These are phyloP conservation scores for Aspergillus eucalypticola DNA, from an alignment of 2,329 filamentous ascomycete species.

Conservation along the genomic window DNA sequence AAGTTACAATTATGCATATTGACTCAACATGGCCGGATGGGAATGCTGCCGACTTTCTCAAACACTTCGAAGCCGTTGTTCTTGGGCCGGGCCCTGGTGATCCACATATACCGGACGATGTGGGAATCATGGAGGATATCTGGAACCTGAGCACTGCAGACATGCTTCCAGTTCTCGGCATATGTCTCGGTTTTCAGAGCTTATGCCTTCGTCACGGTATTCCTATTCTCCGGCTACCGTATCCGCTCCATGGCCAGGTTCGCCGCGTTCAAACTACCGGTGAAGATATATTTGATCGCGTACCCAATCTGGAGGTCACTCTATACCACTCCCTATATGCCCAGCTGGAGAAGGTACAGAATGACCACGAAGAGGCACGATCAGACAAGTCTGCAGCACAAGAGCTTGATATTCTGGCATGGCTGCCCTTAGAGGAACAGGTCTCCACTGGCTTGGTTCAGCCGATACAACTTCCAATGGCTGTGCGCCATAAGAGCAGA, in stretches of 20 bases:
- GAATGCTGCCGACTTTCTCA: conserved; percentile 52
- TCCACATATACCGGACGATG: conserved; percentile 69
- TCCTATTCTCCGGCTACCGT: conserved; percentile 63
- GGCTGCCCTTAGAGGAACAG: conserved; percentile 53
- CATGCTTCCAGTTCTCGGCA: conserved; percentile 76
- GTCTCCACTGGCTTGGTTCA: conserved; percentile 29
- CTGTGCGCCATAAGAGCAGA: conserved; percentile 63
- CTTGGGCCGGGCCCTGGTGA: conserved; percentile 89
- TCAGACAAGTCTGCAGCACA: conserved; percentile 2
- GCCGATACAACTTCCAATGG: conserved; percentile 69
- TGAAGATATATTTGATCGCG: conserved; percentile 65
- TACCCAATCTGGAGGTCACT: conserved; percentile 66
- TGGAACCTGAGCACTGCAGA: conserved; percentile 66
- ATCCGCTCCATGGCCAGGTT: conserved; percentile 81
- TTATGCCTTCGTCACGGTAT: conserved; percentile 70
- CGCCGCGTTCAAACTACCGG: conserved; percentile 62
- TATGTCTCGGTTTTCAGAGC: conserved; percentile 88
- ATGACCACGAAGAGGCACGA: conserved; percentile 21
- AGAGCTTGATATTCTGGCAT: conserved; percentile 60
- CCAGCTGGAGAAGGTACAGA: conserved; percentile 31
- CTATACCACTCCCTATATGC: conserved; percentile 70
- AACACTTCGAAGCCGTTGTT: conserved; percentile 77
- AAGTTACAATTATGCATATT: conserved; percentile 72
- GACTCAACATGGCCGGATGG: conserved; percentile 52
- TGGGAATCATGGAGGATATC: conserved; percentile 76